Evolutionary conservation across 2,329 filamentous ascomycete genomes (phyloP).

Genomic region (Aspergillus versicolor): DNA sequence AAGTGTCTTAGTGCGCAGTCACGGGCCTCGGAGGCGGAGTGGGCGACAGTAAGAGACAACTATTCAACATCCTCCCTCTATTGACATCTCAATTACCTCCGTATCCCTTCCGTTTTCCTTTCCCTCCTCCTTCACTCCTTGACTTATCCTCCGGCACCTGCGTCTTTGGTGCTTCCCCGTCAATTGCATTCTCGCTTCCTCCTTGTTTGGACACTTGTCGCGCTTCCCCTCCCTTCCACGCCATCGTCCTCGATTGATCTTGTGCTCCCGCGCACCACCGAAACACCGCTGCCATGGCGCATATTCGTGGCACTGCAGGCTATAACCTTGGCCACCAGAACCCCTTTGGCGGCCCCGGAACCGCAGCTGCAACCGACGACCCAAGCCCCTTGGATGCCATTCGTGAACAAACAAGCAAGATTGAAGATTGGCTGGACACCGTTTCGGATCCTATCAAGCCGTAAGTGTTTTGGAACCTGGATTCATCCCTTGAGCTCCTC

Average conservation of each 20-base stretch:
- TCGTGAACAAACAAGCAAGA: conserved; percentile 94
- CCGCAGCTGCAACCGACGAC: conserved; percentile 62
- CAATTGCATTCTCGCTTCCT: conserved; percentile 8
- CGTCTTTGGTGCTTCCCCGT: not conserved
- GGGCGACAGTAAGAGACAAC: conserved; percentile 6
- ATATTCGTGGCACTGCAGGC: conserved; percentile 68
- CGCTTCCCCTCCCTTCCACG: not conserved
- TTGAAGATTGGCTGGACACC: conserved; percentile 88
- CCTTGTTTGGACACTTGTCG: conserved; percentile 5
- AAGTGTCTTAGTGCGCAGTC: conserved; percentile 17
- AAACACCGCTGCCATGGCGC: conserved; percentile 41
- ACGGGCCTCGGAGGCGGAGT: conserved; percentile 14
- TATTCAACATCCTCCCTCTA: conserved; percentile 5
- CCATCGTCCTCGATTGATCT: not conserved
- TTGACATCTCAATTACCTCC: conserved; percentile 8
- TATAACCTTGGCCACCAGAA: conserved; percentile 79
- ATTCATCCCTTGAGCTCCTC: not conserved
- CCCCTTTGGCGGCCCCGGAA: conserved; percentile 65
- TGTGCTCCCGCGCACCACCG: not conserved
- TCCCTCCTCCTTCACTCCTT: not conserved
- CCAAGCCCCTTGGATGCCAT: conserved; percentile 83
- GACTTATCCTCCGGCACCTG: not conserved
- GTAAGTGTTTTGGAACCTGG: conserved; percentile 56
- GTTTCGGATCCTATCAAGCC: conserved; percentile 90
- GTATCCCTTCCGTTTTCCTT: conserved; percentile 6